Evolutionary conservation across 176 grass and related monocot genomes (phyloP), one percentile per base, ranked within the genome.

Genomic region (Chloris gayana): DNA sequence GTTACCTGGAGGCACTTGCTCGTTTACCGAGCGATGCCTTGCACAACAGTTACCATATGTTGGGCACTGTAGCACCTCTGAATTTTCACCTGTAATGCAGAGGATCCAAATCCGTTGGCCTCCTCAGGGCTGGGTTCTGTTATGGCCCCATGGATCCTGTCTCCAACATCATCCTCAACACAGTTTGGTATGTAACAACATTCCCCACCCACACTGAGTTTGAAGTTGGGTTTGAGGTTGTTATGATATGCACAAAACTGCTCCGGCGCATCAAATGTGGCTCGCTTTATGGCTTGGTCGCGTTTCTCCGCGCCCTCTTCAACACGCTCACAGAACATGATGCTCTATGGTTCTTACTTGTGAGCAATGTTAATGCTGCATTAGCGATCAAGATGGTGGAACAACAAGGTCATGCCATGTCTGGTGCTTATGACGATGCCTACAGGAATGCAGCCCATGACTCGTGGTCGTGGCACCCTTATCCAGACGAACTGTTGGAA

Each of bases 151-250:
- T 68, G 64, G 64, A 80, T 68, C 66, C 78, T 15, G 51, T 70
- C 35, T 80, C 66, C 11, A 70, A 45, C 66, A 71, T 71, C 6
- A 61, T 72, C 18, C 38, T 81, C 67, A 81, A 81, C 27, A 34
- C 79, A 5, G 15, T 72, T 22, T 81, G 54, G 67, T 81, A 31
- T 1, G 67, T 7, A 18, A 3, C 53, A 4, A 6, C 65, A 41
- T 68, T 39, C 35, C 65, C 65, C 9, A 24, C 54, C 45, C 1
- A 12, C 1, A 41, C 3, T 38, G 50, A 53, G 0, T 53, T 53
- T 21, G 50, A 19, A 4, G n/a, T n/a, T n/a, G 37, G 21, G 12
- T 71, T 71, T 1, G 37, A 60, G 67, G 53, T 61, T 7, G 12
- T 14, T 5, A 81, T 81, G 65, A 81, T 81, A n/a, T 71, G 79